Base-by-base conservation (phyloP, 1,284 basidiomycete species). In the Microbotryum scabiosae region DNA sequence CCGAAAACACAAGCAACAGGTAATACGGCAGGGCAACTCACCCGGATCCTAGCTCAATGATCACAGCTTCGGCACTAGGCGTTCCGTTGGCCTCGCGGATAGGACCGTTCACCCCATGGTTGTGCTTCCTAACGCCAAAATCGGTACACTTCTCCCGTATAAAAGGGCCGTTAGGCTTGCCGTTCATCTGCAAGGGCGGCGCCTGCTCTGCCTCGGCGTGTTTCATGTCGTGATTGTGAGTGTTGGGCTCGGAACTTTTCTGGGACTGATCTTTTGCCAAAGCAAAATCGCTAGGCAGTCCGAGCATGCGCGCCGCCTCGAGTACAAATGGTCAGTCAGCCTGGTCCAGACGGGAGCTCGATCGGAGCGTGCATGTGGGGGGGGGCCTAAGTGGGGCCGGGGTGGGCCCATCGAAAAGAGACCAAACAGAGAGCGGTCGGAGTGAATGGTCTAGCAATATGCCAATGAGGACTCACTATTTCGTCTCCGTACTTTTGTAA, bases 401-500 rank as follows among this genome's bases (percentile, higher is more conserved):
- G 30, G 30, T 32, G 30, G 30, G 30, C 5, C 10, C 30, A 10
- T 10, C n/a, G n/a, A n/a, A n/a, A 32, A 10, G 30, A 10, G 5
- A 32, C 10, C 30, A 32, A 32, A 32, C 30, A 32, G 30, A 5
- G 30, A 32, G 36, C 36, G 30, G 36, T 41, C 36, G 36, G 36
- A 41, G 16, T 18, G 36, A 18, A 9, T 10, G 36, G 12, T 41
- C 16, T 41, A 41, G 36, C 36, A 41, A 16, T 41, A 18, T 6
- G 14, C 36, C 16, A 30, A 16, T 18, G 51, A 20, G 9, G 16
- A 57, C 69, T 47, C n/a, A 63, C 78, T 51, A 82, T 82, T 61
- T 79, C 79, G 18, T 69, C 63, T 2, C 78, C 78, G 66, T 80
- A 74, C 7, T 70, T 71, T 58, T 78, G 74, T 60, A 82, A 73